phyloP scores from a whole-genome alignment of 1,284 basidiomycete species.

The Fistulinella cinereoalba region DNA sequence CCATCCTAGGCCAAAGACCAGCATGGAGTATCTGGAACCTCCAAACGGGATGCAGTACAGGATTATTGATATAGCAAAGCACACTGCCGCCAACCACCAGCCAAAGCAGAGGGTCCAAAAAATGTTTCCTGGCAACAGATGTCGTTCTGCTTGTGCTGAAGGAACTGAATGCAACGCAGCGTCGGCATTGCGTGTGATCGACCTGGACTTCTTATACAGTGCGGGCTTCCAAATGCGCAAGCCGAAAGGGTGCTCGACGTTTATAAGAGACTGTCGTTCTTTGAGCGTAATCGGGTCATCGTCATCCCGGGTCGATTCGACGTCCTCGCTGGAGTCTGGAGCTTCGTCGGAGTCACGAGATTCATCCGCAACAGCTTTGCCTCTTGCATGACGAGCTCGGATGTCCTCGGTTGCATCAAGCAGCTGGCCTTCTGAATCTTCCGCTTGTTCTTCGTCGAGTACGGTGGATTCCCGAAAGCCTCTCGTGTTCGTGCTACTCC shows the following conservation, averaged over 20 bases:
- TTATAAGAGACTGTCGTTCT: constrained; percentile 97
- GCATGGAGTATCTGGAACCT: constrained; percentile 80
- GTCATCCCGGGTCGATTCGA: constrained; percentile 45
- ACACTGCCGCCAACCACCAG: constrained; percentile 85
- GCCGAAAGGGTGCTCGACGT: constrained; percentile 99
- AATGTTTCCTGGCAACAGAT: constrained; percentile 89
- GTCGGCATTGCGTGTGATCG: constrained; percentile 95
- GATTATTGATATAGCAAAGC: constrained; percentile 64
- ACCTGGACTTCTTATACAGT: constrained; percentile 96
- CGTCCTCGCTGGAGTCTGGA: constrained; percentile 33
- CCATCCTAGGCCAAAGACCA: constrained; percentile 91
- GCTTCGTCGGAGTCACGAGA: constrained; percentile 36
- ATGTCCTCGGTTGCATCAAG: constrained; percentile 31
- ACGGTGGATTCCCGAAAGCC: constrained; percentile 42
- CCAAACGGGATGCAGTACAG: constrained; percentile 78
- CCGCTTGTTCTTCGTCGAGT: constrained; percentile 49
- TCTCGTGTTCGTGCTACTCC: constrained; percentile 51
- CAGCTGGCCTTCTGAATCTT: constrained; percentile 27
- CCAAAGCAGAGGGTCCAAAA: constrained; percentile 88
- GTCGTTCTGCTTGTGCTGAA: constrained; percentile 87
- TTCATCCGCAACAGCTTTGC: constrained; percentile 27
- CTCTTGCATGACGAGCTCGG: constrained; percentile 26
- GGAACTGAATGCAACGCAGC: constrained; percentile 90
- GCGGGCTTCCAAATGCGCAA: constrained; percentile 99
- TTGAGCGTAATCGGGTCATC: constrained; percentile 92